Evolutionary conservation across 1,284 basidiomycete species (phyloP).

Genomic region (Pseudozyma sp.): DNA sequence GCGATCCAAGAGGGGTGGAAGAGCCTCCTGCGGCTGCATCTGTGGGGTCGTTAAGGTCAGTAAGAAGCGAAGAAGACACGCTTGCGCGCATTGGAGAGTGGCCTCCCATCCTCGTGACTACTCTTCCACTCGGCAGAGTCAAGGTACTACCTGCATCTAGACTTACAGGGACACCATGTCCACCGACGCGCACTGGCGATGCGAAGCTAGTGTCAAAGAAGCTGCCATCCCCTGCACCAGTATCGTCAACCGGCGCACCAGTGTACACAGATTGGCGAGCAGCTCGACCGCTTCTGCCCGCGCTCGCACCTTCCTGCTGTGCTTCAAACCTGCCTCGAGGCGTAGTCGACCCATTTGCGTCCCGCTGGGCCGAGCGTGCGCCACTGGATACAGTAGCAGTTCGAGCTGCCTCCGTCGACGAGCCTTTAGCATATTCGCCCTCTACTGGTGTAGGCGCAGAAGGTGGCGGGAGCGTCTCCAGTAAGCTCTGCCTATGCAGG

Average conservation of each 20-base stretch:
- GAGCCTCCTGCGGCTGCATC: too few relatives aligned
- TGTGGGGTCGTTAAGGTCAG: too few relatives aligned
- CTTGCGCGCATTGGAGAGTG: conserved; percentile 4
- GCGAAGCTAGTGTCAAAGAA: conserved; percentile 42
- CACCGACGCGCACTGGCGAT: conserved; percentile 30
- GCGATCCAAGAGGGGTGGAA: neutral
- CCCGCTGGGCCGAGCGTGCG: conserved; percentile 15
- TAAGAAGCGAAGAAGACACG: too few relatives aligned
- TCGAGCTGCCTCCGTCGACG: conserved; percentile 4
- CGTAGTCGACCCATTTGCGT: conserved; percentile 8
- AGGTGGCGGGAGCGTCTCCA: conserved; percentile 72
- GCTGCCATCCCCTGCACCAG: conserved; percentile 18
- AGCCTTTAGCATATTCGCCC: conserved; percentile 2
- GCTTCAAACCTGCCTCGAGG: conserved; percentile 8
- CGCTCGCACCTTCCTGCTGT: neutral
- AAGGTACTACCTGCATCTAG: conserved; percentile 25
- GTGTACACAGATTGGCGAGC: conserved; percentile 15
- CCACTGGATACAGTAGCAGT: neutral
- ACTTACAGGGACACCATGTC: neutral
- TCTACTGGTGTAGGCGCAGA: conserved; percentile 70
- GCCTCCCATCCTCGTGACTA: conserved; percentile 24
- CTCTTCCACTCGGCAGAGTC: conserved; percentile 34
- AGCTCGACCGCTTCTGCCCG: conserved; percentile 2
- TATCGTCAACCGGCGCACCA: conserved; percentile 6
- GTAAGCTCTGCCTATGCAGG: conserved; percentile 83